These are phyloP conservation scores for Lactifluus piperatus DNA, from an alignment of 768 basidiomycete genomes.

Conservation along the genomic window DNA sequence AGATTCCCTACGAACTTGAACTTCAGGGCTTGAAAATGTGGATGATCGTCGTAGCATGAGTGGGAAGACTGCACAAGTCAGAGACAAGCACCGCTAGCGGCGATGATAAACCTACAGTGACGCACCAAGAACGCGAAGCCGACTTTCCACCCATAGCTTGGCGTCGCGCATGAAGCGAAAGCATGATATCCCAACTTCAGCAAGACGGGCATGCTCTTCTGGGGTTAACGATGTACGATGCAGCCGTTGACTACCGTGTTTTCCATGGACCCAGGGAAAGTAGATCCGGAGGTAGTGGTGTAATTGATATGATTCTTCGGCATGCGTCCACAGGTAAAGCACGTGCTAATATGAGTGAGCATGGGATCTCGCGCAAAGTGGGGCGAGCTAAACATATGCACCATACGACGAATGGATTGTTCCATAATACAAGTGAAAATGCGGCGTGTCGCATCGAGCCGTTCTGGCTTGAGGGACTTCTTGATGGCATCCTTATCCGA, in stretches of 20 bases:
- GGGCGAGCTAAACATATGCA: neutral
- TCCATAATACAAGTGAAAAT: conserved; percentile 8
- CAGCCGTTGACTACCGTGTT: conserved; percentile 1
- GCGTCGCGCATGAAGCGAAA: conserved; percentile 12
- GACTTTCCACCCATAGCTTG: conserved; percentile 12
- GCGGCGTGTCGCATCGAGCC: conserved; percentile 6
- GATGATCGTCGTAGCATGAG: neutral
- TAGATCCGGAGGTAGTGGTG: conserved; percentile 14
- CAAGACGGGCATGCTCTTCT: conserved; percentile 12
- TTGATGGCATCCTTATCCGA: conserved; percentile 7
- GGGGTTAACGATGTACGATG: conserved; percentile 1
- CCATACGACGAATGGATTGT: conserved; percentile 5
- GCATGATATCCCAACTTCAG: conserved; percentile 7
- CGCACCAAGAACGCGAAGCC: neutral
- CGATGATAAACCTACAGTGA: neutral
- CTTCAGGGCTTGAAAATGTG: conserved; percentile 5
- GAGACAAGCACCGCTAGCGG: neutral
- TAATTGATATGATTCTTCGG: conserved; percentile 11
- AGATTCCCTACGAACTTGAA: conserved; percentile 3
- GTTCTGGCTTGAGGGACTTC: conserved; percentile 13
- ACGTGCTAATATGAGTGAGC: conserved; percentile 5
- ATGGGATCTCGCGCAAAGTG: neutral
- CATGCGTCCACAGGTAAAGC: conserved; percentile 14
- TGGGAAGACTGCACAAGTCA: conserved; percentile 6
- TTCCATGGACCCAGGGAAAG: conserved; percentile 15